Percentiles rank a stretch among this genome's conserved stretches.
Evolutionary conservation across 768 basidiomycete genomes (phyloP).

Genomic region (Mycena venus): DNA sequence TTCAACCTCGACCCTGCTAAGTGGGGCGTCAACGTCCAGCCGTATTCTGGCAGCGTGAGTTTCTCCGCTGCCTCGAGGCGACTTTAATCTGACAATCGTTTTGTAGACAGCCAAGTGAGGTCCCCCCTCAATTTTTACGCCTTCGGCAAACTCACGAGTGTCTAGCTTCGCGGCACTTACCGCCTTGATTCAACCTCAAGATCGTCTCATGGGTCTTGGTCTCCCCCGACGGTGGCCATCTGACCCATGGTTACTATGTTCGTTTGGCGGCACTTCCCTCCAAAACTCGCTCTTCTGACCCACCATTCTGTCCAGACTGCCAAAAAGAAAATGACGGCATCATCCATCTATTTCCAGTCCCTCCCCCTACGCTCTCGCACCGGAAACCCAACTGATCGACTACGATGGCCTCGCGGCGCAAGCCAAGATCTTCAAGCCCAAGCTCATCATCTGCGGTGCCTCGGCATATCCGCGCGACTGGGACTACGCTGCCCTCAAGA

Average conservation of each 20-base stretch:
- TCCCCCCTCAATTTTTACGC: neutral
- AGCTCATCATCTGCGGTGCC: constrained; percentile 96
- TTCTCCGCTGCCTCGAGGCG: neutral
- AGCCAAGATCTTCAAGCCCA: constrained; percentile 96
- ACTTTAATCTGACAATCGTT: constrained; percentile 30
- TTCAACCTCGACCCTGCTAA: constrained; percentile 93
- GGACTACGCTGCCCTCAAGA: constrained; percentile 90
- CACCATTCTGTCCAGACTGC: constrained; percentile 71
- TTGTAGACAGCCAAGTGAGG: constrained; percentile 88
- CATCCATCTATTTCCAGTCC: constrained; percentile 99
- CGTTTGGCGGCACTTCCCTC: constrained; percentile 42
- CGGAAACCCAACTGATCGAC: constrained; percentile 90
- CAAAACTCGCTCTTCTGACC: constrained; percentile 16
- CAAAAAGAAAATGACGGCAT: constrained; percentile 99
- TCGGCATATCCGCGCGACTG: constrained; percentile 99
- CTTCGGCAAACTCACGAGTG: constrained; percentile 25
- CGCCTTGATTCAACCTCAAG: constrained; percentile 95
- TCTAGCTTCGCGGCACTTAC: constrained; percentile 95
- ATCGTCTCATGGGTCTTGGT: constrained; percentile 98
- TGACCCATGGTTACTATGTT: constrained; percentile 98
- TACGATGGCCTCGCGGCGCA: constrained; percentile 85
- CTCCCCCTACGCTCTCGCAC: constrained; percentile 91
- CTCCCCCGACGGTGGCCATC: constrained; percentile 97
- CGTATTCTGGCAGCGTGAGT: constrained; percentile 92
- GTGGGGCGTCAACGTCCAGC: constrained; percentile 99